Evolutionary conservation across 2,329 filamentous ascomycete genomes (phyloP), one percentile per base, ranked within the genome.

Genomic region (Fusarium transvaalense): DNA sequence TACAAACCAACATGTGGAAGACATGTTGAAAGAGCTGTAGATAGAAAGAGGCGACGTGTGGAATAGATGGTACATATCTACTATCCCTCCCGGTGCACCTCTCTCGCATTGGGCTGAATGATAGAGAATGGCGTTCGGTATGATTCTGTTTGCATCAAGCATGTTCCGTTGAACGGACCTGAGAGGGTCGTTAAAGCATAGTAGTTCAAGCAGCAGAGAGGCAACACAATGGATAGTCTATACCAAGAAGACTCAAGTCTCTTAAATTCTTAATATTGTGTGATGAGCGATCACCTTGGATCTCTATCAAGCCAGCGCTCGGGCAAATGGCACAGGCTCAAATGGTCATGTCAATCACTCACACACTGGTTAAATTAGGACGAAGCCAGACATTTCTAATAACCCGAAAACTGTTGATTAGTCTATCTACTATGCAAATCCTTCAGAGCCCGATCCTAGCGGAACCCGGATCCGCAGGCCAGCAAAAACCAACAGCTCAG

Each of bases 21-120:
- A 64, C 55, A 54, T 71, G 71, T 65, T 25, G 46, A 45, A 51
- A 62, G 42, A 50, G 38, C 17, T 63, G 71, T 70, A 69, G 62
- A 66, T 71, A 71, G 53, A 71, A 64, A 59, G 61, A 65, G 45
- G 27, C 31, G 19, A 17, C 53, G 45, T 65, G 55, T 56, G 58
- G 60, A 59, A 66, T 71, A 75, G 64, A 67, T 47, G 37, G 48
- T 58, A 48, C 57, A 65, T 60, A 56, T 47, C 35, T 34, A 45
- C 39, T 61, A 46, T 56, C 38, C 48, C 35, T 56, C 38, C 34
- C 35, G 27, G 35, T 43, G 41, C 32, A 39, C 32, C 61, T 66
- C 32, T 43, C 52, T 66, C 39, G 35, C 52, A 64, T 51, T 32
- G 46, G 52, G 38, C 37, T 67, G 54, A 59, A 35, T 23, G 55